Conservation (phyloP, 1,139 yeast genomes). For the Protomyces pachydermus region DNA sequence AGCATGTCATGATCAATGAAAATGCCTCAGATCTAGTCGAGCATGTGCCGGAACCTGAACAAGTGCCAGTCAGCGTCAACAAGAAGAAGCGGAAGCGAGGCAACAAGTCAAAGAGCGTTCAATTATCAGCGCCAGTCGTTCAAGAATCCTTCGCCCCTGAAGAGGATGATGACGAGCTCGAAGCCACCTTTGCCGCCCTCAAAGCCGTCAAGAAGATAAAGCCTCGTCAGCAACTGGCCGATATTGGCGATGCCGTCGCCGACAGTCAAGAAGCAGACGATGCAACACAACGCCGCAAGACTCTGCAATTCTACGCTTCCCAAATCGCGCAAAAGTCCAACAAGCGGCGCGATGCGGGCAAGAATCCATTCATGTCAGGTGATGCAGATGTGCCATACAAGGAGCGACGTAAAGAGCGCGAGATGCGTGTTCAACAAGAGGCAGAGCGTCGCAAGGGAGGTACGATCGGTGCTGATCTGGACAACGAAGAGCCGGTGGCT, state of each 20-base stretch:
- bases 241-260: conserved; percentile 56
- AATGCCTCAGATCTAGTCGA: neutral
- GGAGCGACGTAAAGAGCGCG: conserved; percentile 83
- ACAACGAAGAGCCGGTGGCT: conserved; percentile 43
- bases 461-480: conserved; percentile 50
- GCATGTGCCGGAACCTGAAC: conserved; percentile 32
- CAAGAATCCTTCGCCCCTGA: conserved; percentile 33
- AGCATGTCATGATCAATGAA: conserved; percentile 6
- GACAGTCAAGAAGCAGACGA: conserved; percentile 84
- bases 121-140: conserved; percentile 34
- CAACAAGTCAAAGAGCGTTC: conserved; percentile 29
- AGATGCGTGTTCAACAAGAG: conserved; percentile 77
- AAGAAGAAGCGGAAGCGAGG: conserved; percentile 32
- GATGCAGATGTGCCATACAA: conserved; percentile 90
- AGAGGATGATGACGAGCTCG: conserved; percentile 40
- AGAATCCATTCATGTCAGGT: conserved; percentile 51
- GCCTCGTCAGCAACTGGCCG: conserved; percentile 39
- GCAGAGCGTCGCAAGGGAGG: conserved; percentile 79
- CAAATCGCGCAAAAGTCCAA: conserved; percentile 74
- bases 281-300: conserved; percentile 70
- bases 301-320: conserved; percentile 91
- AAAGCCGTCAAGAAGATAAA: conserved; percentile 34
- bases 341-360: conserved; percentile 43
- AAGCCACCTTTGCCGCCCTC: conserved; percentile 51
- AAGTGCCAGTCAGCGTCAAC: conserved; percentile 3